Conservation (phyloP, 192 early-diverging fungal species). For the Paraglomus occultum region DNA sequence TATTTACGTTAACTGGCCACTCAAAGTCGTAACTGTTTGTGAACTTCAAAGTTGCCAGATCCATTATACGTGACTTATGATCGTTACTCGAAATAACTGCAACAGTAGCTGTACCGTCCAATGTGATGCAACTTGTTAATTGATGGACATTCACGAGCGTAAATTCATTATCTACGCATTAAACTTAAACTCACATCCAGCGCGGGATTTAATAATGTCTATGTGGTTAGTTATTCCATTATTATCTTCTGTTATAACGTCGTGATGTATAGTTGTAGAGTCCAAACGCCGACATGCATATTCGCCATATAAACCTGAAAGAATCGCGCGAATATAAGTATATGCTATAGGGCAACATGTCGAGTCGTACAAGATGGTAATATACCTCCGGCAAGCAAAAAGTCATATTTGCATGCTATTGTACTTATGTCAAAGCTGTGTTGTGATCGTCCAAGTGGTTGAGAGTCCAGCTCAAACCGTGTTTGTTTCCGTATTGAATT, state of each 20-base stretch:
- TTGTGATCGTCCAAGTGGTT: neutral
- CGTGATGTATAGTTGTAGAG: constrained; percentile 30
- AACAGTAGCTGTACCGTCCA: constrained; percentile 26
- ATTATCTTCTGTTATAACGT: constrained; percentile 39
- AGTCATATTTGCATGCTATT: constrained; percentile 43
- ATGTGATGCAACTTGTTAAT: neutral
- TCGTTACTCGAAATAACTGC: constrained; percentile 63
- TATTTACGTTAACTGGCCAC: constrained; percentile 59
- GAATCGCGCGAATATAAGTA: too few relatives aligned
- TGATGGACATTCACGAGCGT: neutral
- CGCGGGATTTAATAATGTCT: constrained; percentile 44
- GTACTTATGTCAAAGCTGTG: constrained; percentile 46
- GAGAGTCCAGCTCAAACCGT: constrained; percentile 1
- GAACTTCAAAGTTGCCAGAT: constrained; percentile 42
- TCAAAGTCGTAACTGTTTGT: constrained; percentile 40
- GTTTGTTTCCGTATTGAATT: constrained; percentile 23
- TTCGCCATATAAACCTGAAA: constrained; percentile 45
- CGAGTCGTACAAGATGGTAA: neutral
- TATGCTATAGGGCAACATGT: too few relatives aligned
- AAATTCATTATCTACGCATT: neutral
- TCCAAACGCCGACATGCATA: constrained; percentile 35
- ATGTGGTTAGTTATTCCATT: constrained; percentile 65
- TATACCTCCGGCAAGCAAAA: constrained; percentile 50
- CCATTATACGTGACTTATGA: constrained; percentile 44
- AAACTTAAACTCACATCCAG: constrained; percentile 37